These are phyloP conservation scores for Penicillium corylophilum DNA, from an alignment of 2,329 filamentous ascomycete genomes.

Conservation along the genomic window DNA sequence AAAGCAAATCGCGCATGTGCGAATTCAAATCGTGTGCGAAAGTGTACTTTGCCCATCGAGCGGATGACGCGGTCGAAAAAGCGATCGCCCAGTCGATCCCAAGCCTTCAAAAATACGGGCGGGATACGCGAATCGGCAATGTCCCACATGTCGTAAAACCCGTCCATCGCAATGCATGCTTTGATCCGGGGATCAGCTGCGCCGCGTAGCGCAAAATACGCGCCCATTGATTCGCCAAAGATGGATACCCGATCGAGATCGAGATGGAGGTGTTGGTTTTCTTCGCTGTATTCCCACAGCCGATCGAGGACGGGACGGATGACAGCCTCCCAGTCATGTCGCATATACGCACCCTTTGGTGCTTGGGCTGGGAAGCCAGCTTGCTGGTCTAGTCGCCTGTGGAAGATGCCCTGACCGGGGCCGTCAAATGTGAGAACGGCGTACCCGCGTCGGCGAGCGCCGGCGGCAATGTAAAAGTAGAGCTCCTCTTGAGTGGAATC, in stretches of 20 bases:
- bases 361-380: no score
- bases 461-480: slow-evolving; percentile 33
- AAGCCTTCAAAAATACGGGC: background rate
- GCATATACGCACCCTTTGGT: slow-evolving; percentile 30
- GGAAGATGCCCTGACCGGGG: slow-evolving; percentile 46
- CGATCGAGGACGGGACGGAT: background rate
- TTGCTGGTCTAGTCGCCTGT: slow-evolving; percentile 30
- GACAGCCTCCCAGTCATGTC: slow-evolving; percentile 44
- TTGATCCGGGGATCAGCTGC: slow-evolving; percentile 45
- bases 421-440: slow-evolving; percentile 49
- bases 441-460: slow-evolving; percentile 38
- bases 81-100: background rate
- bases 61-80: background rate
- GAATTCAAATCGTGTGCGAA: background rate
- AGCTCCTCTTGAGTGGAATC: slow-evolving; percentile 46
- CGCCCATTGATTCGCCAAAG: slow-evolving; percentile 45
- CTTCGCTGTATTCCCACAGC: background rate
- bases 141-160: slow-evolving; percentile 38
- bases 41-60: background rate
- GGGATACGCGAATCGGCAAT: slow-evolving; percentile 10
- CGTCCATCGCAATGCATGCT: slow-evolving; percentile 45
- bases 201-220: slow-evolving; percentile 48
- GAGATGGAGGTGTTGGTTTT: slow-evolving; percentile 21
- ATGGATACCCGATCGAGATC: slow-evolving; percentile 41
- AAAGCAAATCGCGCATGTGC: background rate